phyloP scores from a whole-genome alignment of 176 grass and related monocot species.

The Bromus sterilis region DNA sequence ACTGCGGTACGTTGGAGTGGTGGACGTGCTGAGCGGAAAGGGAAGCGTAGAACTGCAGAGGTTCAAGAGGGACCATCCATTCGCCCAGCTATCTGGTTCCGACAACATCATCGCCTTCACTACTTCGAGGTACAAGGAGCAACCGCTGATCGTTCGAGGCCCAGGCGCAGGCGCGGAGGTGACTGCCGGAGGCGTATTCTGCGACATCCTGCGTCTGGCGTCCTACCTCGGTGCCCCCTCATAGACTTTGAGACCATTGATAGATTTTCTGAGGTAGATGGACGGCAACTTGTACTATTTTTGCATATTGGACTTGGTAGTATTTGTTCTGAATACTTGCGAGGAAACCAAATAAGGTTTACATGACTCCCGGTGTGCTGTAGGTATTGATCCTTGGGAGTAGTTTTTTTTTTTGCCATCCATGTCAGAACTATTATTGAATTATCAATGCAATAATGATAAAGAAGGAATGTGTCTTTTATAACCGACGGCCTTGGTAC shows the following conservation, averaged over 20 bases:
- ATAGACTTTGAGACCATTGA: conserved; percentile 13
- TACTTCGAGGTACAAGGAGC: conserved; percentile 82
- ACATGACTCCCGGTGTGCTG: neutral
- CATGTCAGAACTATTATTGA: neutral
- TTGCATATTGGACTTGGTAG: neutral
- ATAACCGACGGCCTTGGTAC: neutral
- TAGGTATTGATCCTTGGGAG: neutral
- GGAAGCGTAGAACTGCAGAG: conserved; percentile 65
- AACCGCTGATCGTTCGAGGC: conserved; percentile 79
- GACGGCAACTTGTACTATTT: neutral
- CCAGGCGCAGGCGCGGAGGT: conserved; percentile 82
- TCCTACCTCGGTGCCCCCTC: conserved; percentile 90
- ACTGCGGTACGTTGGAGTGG: conserved; percentile 72
- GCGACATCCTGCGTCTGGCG: conserved; percentile 73
- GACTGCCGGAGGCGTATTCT: conserved; percentile 85
- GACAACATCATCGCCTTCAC: conserved; percentile 97
- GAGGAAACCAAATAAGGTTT: conserved; percentile 22
- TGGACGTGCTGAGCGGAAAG: conserved; percentile 52
- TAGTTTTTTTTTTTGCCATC: neutral
- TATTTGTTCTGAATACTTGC: conserved; percentile 22
- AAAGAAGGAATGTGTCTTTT: neutral
- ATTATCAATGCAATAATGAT: neutral
- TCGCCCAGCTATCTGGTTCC: conserved; percentile 82
- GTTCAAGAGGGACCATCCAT: conserved; percentile 78
- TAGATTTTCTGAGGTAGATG: neutral